Evolutionary conservation across 192 early-diverging fungal species (phyloP), one percentile per base, ranked within the genome.

Genomic region (Coemansia sp.): DNA sequence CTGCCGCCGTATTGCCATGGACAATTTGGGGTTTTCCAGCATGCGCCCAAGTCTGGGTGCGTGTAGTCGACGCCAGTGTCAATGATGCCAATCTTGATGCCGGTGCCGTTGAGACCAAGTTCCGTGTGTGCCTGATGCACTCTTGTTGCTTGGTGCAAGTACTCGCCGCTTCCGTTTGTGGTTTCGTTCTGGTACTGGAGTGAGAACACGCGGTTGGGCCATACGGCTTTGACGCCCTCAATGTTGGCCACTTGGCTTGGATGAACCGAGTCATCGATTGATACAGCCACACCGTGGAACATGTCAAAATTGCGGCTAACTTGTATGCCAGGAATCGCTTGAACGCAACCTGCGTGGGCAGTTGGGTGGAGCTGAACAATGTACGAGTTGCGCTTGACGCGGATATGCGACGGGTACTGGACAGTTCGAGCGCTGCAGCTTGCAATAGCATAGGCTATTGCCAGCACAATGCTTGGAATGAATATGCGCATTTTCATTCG

Each of bases 21-120:
- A 56, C 83, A 86, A 9, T 76, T 76, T 8, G 63, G 34, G 21
- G 65, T 71, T 58, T 86, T 86, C 74, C 85, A 89, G 64, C 87
- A 86, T 26, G 66, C 81, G 47, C 90, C 88, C n/a, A 89, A 75
- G 18, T 87, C 84, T 5, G 84, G 83, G 50, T 91, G 87, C 12
- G 14, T 72, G 57, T 87, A 87, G 62, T 87, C 86, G 14, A 88
- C 76, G 42, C 89, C 88, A 10, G 83, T 83, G 69, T 91, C 89
- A 17, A 91, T 60, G 46, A 91, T 66, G 53, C 86, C 88, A 38
- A 91, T 79, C 46, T 82, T 81, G 60, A 91, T 58, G 7, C 87
- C 88, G 61, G 83, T 77, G 23, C 89, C 89, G n/a, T 66, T 71
- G 54, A 85, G 65, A 14, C 75, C 79, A 51, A 85, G 71, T 2